Evolutionary conservation across 352 stramenopile genomes (phyloP).

Genomic region (Blastocystis sp.): DNA sequence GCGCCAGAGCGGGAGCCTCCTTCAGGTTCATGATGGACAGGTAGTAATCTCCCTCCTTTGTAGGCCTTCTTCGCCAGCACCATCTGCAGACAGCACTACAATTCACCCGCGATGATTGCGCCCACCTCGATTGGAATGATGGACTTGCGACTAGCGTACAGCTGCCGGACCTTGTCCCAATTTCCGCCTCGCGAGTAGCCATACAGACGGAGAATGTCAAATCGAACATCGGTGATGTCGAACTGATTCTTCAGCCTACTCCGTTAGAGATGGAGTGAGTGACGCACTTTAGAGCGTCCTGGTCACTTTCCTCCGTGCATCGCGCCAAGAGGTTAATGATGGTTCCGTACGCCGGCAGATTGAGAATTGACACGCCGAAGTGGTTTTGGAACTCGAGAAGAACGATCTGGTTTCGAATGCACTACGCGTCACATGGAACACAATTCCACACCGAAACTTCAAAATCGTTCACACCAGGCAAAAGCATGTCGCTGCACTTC

Average conservation of each 20-base stretch:
- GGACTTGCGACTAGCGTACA: constrained; percentile 45
- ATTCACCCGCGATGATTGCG: neutral
- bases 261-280: neutral
- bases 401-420: constrained; percentile 52
- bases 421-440: neutral
- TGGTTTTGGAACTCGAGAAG: constrained; percentile 41
- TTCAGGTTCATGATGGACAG: constrained; percentile 65
- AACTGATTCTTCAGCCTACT: constrained; percentile 48
- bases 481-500: constrained; percentile 39
- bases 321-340: constrained; percentile 64
- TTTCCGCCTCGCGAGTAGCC: constrained; percentile 12
- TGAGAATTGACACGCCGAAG: constrained; percentile 45
- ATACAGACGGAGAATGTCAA: constrained; percentile 47
- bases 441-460: constrained; percentile 13
- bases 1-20: constrained; percentile 41
- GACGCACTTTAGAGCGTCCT: constrained; percentile 1
- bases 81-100: constrained; percentile 57
- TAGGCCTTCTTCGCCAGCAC: constrained; percentile 49
- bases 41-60: constrained; percentile 60
- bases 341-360: constrained; percentile 41
- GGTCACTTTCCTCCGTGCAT: constrained; percentile 34
- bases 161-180: constrained; percentile 49
- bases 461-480: constrained; percentile 59
- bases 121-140: constrained; percentile 63
- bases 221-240: constrained; percentile 42